A percentile compares a stretch with the other conserved stretches of the same genome.
phyloP scores from a whole-genome alignment of 1,284 basidiomycete genomes.

The Puccinia sorghi region DNA sequence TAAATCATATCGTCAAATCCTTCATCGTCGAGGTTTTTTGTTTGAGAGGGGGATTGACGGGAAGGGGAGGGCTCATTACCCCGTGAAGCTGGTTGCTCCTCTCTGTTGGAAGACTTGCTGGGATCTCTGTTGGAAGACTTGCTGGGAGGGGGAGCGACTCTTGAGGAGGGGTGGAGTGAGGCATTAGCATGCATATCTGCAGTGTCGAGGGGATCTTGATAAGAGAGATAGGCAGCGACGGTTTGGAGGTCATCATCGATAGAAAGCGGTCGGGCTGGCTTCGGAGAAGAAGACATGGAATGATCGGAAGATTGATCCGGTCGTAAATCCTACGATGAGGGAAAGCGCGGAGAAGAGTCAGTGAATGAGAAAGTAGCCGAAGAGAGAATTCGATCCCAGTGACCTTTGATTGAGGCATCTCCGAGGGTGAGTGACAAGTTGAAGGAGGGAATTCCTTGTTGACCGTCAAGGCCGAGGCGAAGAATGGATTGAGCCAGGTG shows the following conservation, averaged over 20 bases:
- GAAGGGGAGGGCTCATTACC: not conserved
- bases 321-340: too few relatives aligned
- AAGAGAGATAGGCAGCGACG: constrained; percentile 47
- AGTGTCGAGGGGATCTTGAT: not conserved
- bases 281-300: not conserved
- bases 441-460: too few relatives aligned
- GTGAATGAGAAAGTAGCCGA: too few relatives aligned
- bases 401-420: too few relatives aligned
- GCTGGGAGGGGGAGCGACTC: not conserved
- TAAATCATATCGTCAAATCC: constrained; percentile 39
- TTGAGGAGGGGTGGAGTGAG: not conserved
- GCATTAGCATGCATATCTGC: too few relatives aligned
- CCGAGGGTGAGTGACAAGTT: too few relatives aligned
- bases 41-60: not conserved
- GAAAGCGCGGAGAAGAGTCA: too few relatives aligned
- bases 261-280: constrained; percentile 4
- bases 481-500: too few relatives aligned
- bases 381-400: too few relatives aligned
- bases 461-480: too few relatives aligned
- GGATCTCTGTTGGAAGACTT: not conserved
- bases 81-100: not conserved
- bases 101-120: not conserved
- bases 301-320: too few relatives aligned
- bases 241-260: constrained; percentile 2
- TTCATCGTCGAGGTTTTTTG: not conserved